Base-by-base conservation (phyloP, 2,329 filamentous ascomycete species). In the Fonsecaea nubica region DNA sequence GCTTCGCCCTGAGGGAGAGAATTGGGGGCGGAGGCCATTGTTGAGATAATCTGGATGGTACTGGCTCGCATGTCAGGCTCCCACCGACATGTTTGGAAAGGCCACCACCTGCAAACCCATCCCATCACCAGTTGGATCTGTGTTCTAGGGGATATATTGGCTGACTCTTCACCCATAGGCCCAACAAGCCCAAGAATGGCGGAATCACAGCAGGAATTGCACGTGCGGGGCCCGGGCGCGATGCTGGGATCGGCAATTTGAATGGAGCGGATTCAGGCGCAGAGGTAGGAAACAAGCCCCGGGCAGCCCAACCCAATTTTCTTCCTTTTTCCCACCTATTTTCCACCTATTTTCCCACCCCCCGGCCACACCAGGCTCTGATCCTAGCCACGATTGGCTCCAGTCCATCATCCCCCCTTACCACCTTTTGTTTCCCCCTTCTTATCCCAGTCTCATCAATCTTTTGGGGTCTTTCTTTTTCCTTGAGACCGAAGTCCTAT, bases 261-360 rank as follows among this genome's bases (percentile, higher is more conserved):
- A 62, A 71, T 60, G 69, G 69, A 7, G 67, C 67, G n/a, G 72
- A 74, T 61, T 67, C 67, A 59, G 50, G 82, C 76, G 80, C 82
- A 77, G 80, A 80, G 79, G 83, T 85, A 83, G 82, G 82, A 63
- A 42, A 32, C 60, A 56, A 36, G 9, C 48, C 59, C 59, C 55
- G 30, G 40, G 48, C 53, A 62, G 42, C 50, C 59, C 38, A 55
- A 48, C 36, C 61, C 60, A 45, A 59, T 64, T 63, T 58, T 61
- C 55, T 45, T 58, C 40, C 56, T 58, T 64, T 63, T 63, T 59
- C 50, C 61, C 62, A 54, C 40, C 61, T 25, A 25, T 25, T 25
- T 61, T 55, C 35, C 57, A 42, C 54, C 33, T 13, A 38, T 10
- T 9, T 38, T 56, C 54, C 54, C 25, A 21, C 21, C 54, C 35